Evolutionary conservation across 1,139 yeast genomes (phyloP).

Genomic region (Kurtzmaniella quercitrusa): DNA sequence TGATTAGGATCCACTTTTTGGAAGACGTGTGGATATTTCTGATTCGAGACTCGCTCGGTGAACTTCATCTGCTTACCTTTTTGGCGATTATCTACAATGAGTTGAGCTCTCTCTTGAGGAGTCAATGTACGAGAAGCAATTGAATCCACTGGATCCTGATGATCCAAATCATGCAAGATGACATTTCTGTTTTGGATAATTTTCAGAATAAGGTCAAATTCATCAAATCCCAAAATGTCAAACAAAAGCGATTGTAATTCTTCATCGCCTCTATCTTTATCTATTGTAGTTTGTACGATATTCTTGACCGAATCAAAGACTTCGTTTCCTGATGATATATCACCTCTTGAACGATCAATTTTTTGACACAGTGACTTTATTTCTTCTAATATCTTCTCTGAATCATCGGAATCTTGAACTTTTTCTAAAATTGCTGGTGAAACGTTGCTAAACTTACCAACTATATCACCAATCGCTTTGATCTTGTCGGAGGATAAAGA

Average conservation of each 20-base stretch:
- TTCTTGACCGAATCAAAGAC: slow-evolving; percentile 24
- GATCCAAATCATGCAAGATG: slow-evolving; percentile 15
- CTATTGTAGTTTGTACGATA: slow-evolving; percentile 20
- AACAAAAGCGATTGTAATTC: slow-evolving; percentile 65
- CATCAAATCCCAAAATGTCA: slow-evolving; percentile 82
- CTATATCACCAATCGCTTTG: slow-evolving; percentile 24
- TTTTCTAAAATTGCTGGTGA: slow-evolving; percentile 31
- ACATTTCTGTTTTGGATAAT: slow-evolving; percentile 51
- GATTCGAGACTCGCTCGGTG: slow-evolving; percentile 20
- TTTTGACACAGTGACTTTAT: slow-evolving; percentile 27
- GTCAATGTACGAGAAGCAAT: slow-evolving; percentile 33
- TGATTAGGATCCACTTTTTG: slow-evolving; percentile 59
- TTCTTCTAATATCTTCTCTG: slow-evolving; percentile 13
- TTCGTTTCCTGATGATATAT: slow-evolving; percentile 10
- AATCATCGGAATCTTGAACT: slow-evolving; percentile 17
- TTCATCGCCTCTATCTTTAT: slow-evolving; percentile 57
- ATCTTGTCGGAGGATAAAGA: slow-evolving; percentile 16
- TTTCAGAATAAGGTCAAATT: slow-evolving; percentile 70
- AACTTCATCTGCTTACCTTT: slow-evolving; percentile 1
- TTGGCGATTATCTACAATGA: slow-evolving; percentile 45
- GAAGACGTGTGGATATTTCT: slow-evolving; percentile 83
- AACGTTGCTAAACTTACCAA: slow-evolving; percentile 28
- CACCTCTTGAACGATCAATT: slow-evolving; percentile 25
- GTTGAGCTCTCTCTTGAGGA: slow-evolving; percentile 54
- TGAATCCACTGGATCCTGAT: slow-evolving; percentile 4